Evolutionary conservation across 176 grass and related monocot species (phyloP).

Genomic region (Musa troglodytarum): DNA sequence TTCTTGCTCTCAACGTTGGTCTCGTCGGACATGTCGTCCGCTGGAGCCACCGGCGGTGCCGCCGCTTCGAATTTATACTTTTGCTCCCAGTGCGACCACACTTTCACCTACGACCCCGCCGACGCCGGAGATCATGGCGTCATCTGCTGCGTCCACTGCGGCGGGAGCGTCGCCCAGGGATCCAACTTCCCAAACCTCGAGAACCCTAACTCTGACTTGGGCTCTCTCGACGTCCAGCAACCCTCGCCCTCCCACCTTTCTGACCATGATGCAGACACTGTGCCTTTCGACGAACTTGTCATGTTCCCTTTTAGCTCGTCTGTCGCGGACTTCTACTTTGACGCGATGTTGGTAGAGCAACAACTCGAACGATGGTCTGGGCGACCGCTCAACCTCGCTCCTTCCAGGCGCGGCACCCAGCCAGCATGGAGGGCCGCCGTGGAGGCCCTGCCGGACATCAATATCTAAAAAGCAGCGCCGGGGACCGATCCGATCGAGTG

Average conservation of each 20-base stretch:
- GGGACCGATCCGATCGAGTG: slow-evolving; percentile 50
- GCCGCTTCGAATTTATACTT: slow-evolving; percentile 57
- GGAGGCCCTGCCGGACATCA: slow-evolving; percentile 43
- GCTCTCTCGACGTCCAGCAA: slow-evolving; percentile 23
- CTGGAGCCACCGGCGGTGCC: slow-evolving; percentile 18
- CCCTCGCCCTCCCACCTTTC: slow-evolving; percentile 11
- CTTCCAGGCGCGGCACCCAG: slow-evolving; percentile 65
- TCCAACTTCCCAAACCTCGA: not conserved
- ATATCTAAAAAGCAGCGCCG: slow-evolving; percentile 42
- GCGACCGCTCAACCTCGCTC: slow-evolving; percentile 14
- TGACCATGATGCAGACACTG: slow-evolving; percentile 17
- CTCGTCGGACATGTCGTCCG: slow-evolving; percentile 22
- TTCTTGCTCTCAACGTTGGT: not conserved
- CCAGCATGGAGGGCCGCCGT: slow-evolving; percentile 62
- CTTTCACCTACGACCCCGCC: slow-evolving; percentile 39
- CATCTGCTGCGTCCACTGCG: slow-evolving; percentile 62
- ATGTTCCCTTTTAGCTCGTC: slow-evolving; percentile 36
- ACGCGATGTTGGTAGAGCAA: slow-evolving; percentile 80
- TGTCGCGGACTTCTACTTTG: slow-evolving; percentile 38
- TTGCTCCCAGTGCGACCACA: slow-evolving; percentile 78
- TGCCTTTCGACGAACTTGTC: slow-evolving; percentile 18
- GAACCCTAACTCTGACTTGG: slow-evolving; percentile 48
- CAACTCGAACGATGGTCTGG: slow-evolving; percentile 41
- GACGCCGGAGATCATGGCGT: slow-evolving; percentile 10
- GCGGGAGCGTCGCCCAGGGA: slow-evolving; percentile 71